Base-by-base conservation (phyloP, 371 early-diverging fungal genomes). In the Fennellomyces sp. region DNA sequence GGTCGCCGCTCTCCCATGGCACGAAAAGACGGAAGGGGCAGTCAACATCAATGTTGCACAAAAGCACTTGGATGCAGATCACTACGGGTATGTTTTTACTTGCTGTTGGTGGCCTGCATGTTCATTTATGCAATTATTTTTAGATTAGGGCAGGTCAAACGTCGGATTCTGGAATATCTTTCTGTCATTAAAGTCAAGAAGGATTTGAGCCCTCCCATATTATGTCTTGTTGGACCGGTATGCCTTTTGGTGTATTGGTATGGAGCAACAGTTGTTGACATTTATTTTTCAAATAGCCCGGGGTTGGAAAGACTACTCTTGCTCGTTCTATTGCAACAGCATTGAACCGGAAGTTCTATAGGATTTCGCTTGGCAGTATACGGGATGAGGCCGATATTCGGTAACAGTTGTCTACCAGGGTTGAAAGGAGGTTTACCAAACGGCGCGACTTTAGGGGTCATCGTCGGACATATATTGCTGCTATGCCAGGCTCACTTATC, bases 321-420 rank as follows among this genome's bases (percentile, higher is more conserved):
- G 96, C 88, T 5, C 77, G 80, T 51, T 88, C 88, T 7, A 89
- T 95, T 51, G 94, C 93, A 2, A 71, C 73, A 7, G 92, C 94
- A 2, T 72, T 93, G 54, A 85, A 88, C 5, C 73, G 96, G 27
- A 87, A 89, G 60, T 95, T 94, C 65, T 83, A 92, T 53, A 80
- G 93, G 11, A 90, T 95, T 31, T 84, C 94, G 0, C 70, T 95
- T 3, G 96, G 96, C 10, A 94, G 96, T 52, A 90, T 95, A 5
- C 82, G 92, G 42, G 94, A 95, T 63, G 94, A 93, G 65, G 91
- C 94, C 5, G 94, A 94, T 69, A 92, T 95, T 47, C 72, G 93
- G 73, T 73, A 67, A 53, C 56, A 26, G n/a, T 8, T 5, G n/a
- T 49, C 3, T 4, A 48, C n/a, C n/a, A n/a, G n/a, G n/a, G n/a